Evolutionary conservation across 139 green algal genomes (phyloP).

Genomic region (Chlamydomonas sp.): DNA sequence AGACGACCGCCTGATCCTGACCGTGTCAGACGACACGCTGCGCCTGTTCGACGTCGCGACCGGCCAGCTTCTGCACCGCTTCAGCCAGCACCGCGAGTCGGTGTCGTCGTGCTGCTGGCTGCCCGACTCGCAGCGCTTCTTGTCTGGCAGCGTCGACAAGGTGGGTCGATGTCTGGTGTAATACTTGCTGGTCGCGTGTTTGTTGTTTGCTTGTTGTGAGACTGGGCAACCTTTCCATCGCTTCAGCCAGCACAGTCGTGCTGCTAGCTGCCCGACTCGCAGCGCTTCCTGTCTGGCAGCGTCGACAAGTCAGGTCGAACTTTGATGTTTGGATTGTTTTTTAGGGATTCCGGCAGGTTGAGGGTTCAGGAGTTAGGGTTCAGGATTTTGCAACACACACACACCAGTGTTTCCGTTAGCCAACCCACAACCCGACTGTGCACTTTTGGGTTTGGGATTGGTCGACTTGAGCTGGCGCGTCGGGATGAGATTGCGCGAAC

Average conservation of each 20-base stretch:
- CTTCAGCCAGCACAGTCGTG: slow-evolving; percentile 47
- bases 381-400: too few species aligned
- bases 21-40: slow-evolving; percentile 36
- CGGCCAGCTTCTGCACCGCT: slow-evolving; percentile 32
- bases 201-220: not conserved
- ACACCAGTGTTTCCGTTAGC: too few species aligned
- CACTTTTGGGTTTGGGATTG: too few species aligned
- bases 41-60: slow-evolving; percentile 54
- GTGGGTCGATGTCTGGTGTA: too few species aligned
- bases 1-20: too few species aligned
- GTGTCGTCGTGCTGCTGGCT: slow-evolving; percentile 73
- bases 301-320: slow-evolving; percentile 66
- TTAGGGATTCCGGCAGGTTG: not conserved
- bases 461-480: too few species aligned
- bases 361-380: not conserved
- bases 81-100: slow-evolving; percentile 44
- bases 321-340: too few species aligned
- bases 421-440: too few species aligned
- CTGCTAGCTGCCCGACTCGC: slow-evolving; percentile 72
- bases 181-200: slow-evolving; percentile 30
- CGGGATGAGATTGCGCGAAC: too few species aligned
- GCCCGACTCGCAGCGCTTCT: slow-evolving; percentile 61
- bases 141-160: slow-evolving; percentile 68
- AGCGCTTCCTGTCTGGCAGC: slow-evolving; percentile 59
- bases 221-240: slow-evolving; percentile 32